Evolutionary conservation across 768 basidiomycete genomes (phyloP), one percentile per base, ranked within the genome.

Genomic region (Lactifluus pinguis): DNA sequence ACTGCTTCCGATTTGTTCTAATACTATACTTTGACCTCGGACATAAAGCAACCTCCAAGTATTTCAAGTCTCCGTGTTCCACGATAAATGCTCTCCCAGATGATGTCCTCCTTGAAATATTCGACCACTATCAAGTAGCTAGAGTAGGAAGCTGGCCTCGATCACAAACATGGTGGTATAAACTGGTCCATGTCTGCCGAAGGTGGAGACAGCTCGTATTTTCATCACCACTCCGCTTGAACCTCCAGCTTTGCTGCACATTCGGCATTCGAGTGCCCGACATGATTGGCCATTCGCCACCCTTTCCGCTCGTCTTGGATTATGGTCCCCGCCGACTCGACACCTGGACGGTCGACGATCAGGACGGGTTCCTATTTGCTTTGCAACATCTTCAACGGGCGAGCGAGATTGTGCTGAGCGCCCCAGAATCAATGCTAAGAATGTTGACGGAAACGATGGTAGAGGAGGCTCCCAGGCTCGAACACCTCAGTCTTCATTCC

Each of bases 181-280:
- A 57, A 21, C 56, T 62, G 47, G 61, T 51, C 2, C 61, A 62
- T 30, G 49, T 34, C 5, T 58, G 50, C 41, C 39, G 6, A n/a
- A 48, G 56, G 25, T 62, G 56, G 56, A 52, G 61, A 38, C 45
- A 11, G 19, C 56, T 58, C 39, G 61, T 58, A 15, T 62, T 62
- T 29, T 21, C 61, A 19, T 62, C 61, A n/a, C 53, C 61, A 14
- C 39, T 49, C n/a, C 41, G 57, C 11, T 36, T 62, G 5, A 54
- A 54, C 3, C 61, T 62, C 39, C 56, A 57, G 25, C 61, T 62
- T 38, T 52, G 52, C 17, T 58, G 61, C 34, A 62, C 61, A 39
- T 58, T 58, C 17, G 38, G 52, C 6, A 49, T 47, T 6, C 39
- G n/a, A 5, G 57, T 62, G 9, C 6, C 25, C 2, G 61, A 58